phyloP scores from a whole-genome alignment of 257 asterid species.

The Datura wrightii region DNA sequence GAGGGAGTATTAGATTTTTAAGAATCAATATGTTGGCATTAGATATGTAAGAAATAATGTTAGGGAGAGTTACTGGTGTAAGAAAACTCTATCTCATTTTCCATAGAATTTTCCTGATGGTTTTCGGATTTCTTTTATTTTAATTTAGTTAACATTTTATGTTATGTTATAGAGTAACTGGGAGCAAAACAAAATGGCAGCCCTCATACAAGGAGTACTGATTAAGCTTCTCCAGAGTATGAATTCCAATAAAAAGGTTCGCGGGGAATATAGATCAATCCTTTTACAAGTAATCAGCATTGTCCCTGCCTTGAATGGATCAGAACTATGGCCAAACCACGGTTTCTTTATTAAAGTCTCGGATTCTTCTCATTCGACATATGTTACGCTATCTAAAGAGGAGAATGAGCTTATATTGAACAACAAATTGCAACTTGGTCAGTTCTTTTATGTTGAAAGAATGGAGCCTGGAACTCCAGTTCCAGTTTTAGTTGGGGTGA shows the following conservation, averaged over 20 bases:
- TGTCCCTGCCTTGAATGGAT: slow-evolving; percentile 78
- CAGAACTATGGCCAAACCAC: slow-evolving; percentile 80
- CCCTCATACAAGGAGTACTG: slow-evolving; percentile 79
- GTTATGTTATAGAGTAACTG: not conserved
- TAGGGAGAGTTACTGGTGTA: not conserved
- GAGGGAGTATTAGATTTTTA: not conserved
- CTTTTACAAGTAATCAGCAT: slow-evolving; percentile 82
- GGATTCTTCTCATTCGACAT: slow-evolving; percentile 86
- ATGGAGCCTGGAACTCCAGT: slow-evolving; percentile 77
- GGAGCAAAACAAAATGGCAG: slow-evolving; percentile 57
- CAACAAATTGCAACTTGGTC: slow-evolving; percentile 82
- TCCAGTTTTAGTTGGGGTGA: slow-evolving; percentile 68
- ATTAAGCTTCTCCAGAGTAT: slow-evolving; percentile 78
- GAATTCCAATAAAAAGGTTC: slow-evolving; percentile 64
- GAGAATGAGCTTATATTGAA: slow-evolving; percentile 78
- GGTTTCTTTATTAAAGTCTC: slow-evolving; percentile 94
- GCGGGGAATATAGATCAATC: slow-evolving; percentile 74
- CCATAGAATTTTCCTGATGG: not conserved
- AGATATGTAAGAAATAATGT: not conserved
- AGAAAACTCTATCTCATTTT: not conserved
- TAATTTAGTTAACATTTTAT: not conserved
- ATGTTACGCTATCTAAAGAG: slow-evolving; percentile 60
- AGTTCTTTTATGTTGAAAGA: slow-evolving; percentile 76
- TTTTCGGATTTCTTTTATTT: not conserved
- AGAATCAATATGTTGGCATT: not conserved